Conservation (phyloP, 768 basidiomycete genomes). For the Pleurotus salmoneostramineus region DNA sequence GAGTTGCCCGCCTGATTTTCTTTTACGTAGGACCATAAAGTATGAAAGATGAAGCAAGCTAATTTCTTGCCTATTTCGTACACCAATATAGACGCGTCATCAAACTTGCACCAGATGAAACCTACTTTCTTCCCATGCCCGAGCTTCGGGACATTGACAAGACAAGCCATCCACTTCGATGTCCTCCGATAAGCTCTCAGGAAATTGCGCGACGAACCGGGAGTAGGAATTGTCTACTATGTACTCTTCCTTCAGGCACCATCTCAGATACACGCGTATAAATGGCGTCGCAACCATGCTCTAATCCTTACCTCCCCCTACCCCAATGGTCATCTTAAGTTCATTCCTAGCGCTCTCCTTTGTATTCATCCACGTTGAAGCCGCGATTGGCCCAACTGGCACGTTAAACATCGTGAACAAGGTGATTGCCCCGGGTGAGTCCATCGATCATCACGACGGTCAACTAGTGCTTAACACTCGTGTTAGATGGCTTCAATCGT, state of each 20-base stretch:
- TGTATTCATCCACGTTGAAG: constrained; percentile 9
- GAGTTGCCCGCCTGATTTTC: too few species aligned
- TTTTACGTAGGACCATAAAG: too few species aligned
- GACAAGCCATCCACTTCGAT: neutral
- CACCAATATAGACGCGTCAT: too few species aligned
- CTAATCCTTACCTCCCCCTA: neutral
- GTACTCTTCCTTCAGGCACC: neutral
- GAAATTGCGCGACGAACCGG: neutral
- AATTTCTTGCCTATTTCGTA: too few species aligned
- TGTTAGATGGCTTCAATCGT: constrained; percentile 46
- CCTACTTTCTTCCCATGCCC: neutral
- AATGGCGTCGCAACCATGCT: neutral
- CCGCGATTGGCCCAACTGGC: constrained; percentile 12
- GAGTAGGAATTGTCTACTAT: neutral
- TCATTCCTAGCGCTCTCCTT: neutral
- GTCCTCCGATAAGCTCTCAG: neutral
- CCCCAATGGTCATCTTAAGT: neutral
- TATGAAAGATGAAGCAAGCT: too few species aligned
- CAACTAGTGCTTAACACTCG: too few species aligned
- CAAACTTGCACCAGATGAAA: too few species aligned
- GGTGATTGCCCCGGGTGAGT: constrained; percentile 18
- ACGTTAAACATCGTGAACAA: constrained; percentile 17
- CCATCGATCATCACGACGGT: neutral
- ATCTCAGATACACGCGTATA: neutral
- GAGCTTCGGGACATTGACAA: neutral